Conservation (phyloP, 2,329 filamentous ascomycete genomes). For the Apiospora phragmitis region DNA sequence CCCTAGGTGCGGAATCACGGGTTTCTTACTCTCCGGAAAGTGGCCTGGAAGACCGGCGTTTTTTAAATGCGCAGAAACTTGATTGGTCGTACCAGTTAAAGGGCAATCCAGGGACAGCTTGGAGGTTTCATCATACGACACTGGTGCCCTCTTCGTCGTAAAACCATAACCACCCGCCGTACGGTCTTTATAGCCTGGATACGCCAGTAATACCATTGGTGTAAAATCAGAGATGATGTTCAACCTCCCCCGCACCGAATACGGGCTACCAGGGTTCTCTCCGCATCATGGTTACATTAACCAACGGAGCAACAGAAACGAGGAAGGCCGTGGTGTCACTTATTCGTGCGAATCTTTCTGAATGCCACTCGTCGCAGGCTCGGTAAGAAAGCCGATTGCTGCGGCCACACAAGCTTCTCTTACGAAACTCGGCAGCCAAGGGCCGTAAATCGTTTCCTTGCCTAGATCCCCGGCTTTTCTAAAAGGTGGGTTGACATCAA, state of each 20-base stretch:
- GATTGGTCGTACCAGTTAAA: neutral
- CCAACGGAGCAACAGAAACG: neutral
- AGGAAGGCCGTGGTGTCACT: neutral
- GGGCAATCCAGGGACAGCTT: neutral
- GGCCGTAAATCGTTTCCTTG: neutral
- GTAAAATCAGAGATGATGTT: neutral
- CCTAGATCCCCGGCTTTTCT: neutral
- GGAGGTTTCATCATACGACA: neutral
- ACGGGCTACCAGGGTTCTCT: neutral
- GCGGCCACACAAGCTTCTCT: neutral
- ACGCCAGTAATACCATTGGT: slow-evolving; percentile 5
- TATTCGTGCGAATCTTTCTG: neutral
- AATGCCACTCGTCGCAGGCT: neutral
- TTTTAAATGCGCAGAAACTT: neutral
- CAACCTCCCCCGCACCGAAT: neutral
- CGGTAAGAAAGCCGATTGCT: neutral
- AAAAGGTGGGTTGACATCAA: neutral
- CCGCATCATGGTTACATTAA: slow-evolving; percentile 6
- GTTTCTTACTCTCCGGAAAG: too few relatives aligned
- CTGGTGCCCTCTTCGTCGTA: neutral
- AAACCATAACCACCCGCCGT: neutral
- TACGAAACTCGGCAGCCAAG: neutral
- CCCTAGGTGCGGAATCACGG: neutral
- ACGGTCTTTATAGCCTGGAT: neutral
- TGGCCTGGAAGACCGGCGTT: too few relatives aligned